A percentile compares a stretch with the other conserved stretches of the same genome.
phyloP scores from a whole-genome alignment of 441 rosid species.

The Manihot esculenta region DNA sequence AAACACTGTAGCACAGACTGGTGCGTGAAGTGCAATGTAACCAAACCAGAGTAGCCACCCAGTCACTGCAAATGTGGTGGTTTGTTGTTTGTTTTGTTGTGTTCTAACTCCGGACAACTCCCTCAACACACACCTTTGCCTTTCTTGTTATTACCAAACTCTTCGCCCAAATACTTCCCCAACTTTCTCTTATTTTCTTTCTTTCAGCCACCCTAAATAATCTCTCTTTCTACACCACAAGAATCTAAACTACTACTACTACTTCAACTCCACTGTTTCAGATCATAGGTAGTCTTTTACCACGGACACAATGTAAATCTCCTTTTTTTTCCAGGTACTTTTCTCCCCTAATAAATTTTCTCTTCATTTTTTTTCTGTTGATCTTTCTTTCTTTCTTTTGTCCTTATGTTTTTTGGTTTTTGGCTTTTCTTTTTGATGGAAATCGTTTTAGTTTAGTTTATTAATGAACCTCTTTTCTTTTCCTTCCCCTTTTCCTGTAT shows the following conservation, averaged over 20 bases:
- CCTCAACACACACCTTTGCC: background rate
- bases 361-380: background rate
- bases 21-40: background rate
- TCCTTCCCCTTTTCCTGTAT: background rate
- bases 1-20: too few species aligned
- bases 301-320: conserved; percentile 10
- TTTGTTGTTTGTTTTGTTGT: background rate
- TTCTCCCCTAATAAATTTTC: background rate
- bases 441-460: background rate
- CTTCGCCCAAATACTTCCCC: background rate
- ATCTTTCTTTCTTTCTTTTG: background rate
- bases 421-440: background rate
- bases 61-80: background rate
- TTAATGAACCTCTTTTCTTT: background rate
- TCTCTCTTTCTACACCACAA: background rate
- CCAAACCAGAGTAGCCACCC: background rate
- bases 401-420: background rate
- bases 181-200: background rate
- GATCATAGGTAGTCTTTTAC: conserved; percentile 3
- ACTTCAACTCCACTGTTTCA: conserved; percentile 12
- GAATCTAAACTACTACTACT: background rate
- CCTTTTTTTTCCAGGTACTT: conserved; percentile 19
- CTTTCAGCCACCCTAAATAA: background rate
- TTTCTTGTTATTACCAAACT: background rate
- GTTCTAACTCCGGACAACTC: background rate